Percentiles rank a stretch among this genome's conserved stretches.
These are phyloP conservation scores for Herpetomonas tarakana DNA, from an alignment of 208 protist genomes.

Conservation along the genomic window DNA sequence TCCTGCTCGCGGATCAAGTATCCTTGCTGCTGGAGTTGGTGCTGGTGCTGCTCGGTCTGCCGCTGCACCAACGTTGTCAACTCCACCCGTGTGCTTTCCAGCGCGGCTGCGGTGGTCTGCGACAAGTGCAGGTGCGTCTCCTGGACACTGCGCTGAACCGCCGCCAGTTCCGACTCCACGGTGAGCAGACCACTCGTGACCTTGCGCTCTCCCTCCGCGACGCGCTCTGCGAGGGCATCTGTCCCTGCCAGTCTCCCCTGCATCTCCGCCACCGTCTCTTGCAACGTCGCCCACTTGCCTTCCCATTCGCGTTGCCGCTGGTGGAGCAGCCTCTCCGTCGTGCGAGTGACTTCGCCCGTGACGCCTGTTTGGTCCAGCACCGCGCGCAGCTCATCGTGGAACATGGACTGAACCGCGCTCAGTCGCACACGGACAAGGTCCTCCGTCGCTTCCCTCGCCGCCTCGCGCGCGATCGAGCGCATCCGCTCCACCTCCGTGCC, in stretches of 20 bases:
- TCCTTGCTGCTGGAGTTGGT: not conserved
- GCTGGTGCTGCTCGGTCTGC: not conserved
- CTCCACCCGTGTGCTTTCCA: not conserved
- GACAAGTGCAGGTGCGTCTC: constrained; percentile 15
- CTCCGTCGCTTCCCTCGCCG: constrained; percentile 56
- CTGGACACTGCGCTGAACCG: constrained; percentile 19
- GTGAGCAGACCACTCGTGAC: constrained; percentile 1
- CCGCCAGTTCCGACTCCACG: constrained; percentile 10
- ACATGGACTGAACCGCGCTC: constrained; percentile 38
- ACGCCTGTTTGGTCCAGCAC: constrained; percentile 40
- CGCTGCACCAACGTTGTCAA: not conserved
- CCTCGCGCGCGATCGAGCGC: constrained; percentile 68
- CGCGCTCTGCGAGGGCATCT: not conserved
- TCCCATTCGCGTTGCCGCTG: constrained; percentile 19
- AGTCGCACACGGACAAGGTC: constrained; percentile 59
- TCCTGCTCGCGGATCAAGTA: constrained; percentile 5
- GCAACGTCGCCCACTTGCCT: constrained; percentile 12
- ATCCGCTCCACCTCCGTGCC: constrained; percentile 62
- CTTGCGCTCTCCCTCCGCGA: constrained; percentile 14
- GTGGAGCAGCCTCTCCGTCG: constrained; percentile 27
- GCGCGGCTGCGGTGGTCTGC: constrained; percentile 5
- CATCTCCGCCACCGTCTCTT: constrained; percentile 5
- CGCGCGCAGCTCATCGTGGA: constrained; percentile 45
- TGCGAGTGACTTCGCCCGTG: constrained; percentile 26
- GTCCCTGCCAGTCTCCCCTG: constrained; percentile 4